These are phyloP conservation scores for Phytophthora fragariaefolia DNA, from an alignment of 352 stramenopile species.

Conservation along the genomic window DNA sequence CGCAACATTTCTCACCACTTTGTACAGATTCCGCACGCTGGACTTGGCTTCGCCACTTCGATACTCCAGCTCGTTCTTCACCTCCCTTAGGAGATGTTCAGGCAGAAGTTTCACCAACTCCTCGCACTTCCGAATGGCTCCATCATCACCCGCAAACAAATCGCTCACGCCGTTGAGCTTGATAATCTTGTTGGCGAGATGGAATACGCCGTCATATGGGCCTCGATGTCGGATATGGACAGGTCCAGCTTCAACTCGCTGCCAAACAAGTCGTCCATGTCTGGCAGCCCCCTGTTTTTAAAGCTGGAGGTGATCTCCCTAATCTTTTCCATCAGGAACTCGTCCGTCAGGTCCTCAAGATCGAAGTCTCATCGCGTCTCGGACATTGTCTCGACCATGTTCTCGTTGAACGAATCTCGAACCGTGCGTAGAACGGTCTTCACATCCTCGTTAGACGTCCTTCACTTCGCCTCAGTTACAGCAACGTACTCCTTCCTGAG, in stretches of 20 bases:
- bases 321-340: conserved; percentile 22
- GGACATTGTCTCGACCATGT: conserved; percentile 18
- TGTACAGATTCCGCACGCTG: not conserved
- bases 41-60: not conserved
- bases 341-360: conserved; percentile 14
- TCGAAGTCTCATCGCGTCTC: conserved; percentile 16
- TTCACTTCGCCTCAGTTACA: conserved; percentile 11
- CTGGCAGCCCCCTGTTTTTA: conserved; percentile 16
- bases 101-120: not conserved
- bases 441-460: conserved; percentile 10
- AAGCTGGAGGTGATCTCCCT: conserved; percentile 13
- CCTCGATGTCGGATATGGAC: conserved; percentile 12
- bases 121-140: not conserved
- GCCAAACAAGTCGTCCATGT: conserved; percentile 10
- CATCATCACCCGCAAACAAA: not conserved
- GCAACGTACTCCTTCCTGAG: too few relatives aligned
- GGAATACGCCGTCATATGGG: conserved; percentile 14
- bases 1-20: not conserved
- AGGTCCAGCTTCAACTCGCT: conserved; percentile 11
- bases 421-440: not conserved
- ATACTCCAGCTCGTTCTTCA: not conserved
- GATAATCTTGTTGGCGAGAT: conserved; percentile 22
- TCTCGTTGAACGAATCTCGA: conserved; percentile 13
- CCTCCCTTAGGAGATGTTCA: not conserved
- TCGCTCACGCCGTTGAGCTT: conserved; percentile 14